phyloP scores from a whole-genome alignment of 2,329 filamentous ascomycete genomes.

The Penicillium verrucosum region DNA sequence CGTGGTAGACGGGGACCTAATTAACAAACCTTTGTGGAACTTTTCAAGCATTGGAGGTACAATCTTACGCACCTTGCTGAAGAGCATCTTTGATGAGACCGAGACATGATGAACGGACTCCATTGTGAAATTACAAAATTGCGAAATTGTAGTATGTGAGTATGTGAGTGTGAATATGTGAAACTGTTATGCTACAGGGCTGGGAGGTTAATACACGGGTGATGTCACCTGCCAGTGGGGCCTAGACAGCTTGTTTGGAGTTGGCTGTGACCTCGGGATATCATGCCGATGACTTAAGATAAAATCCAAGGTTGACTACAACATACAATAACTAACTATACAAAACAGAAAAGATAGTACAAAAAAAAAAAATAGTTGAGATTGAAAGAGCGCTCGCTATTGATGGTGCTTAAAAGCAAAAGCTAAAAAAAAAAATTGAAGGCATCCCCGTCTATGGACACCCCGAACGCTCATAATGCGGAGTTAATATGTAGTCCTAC shows the following conservation, averaged over 20 bases:
- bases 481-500: constrained; percentile 11
- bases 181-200: not conserved
- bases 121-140: constrained; percentile 18
- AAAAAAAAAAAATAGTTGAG: constrained; percentile 18
- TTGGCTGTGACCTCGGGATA: not conserved
- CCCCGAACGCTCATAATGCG: constrained; percentile 35
- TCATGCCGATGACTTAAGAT: not conserved
- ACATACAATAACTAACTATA: not conserved
- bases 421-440: constrained; percentile 4
- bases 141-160: no score
- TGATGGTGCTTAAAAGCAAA: constrained; percentile 11
- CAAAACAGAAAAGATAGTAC: not conserved
- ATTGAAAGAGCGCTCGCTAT: constrained; percentile 24
- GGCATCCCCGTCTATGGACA: constrained; percentile 25
- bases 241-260: constrained; percentile 2
- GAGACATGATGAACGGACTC: constrained; percentile 52
- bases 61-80: constrained; percentile 80
- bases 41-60: constrained; percentile 91
- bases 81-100: constrained; percentile 67
- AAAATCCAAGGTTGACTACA: not conserved
- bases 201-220: constrained; percentile 15
- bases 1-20: not conserved
- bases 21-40: constrained; percentile 81
- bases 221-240: constrained; percentile 38
- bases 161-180: not conserved